These are phyloP conservation scores for Nepenthes mirabilis DNA, from an alignment of 148 eudicot species.

Conservation along the genomic window DNA sequence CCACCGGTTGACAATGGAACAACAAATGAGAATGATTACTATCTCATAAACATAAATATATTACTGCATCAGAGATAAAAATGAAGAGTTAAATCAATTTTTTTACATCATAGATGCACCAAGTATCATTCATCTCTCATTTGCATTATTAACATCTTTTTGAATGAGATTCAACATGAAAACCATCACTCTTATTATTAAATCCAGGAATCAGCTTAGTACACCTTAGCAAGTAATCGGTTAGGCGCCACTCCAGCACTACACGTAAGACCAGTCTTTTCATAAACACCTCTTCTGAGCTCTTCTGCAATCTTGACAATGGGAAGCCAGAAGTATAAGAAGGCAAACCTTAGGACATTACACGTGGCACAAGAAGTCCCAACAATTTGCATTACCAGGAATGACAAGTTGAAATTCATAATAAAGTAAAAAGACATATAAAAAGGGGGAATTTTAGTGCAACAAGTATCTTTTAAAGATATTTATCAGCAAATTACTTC, in stretches of 20 bases:
- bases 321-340: constrained; percentile 4
- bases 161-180: not conserved
- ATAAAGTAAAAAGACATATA: not conserved
- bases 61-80: too few species aligned
- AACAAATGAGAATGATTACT: too few species aligned
- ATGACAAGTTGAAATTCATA: not conserved
- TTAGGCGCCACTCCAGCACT: constrained; percentile 97
- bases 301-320: constrained; percentile 75
- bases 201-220: not conserved
- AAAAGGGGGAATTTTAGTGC: not conserved
- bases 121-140: not conserved
- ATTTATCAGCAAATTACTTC: constrained; percentile 35
- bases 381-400: not conserved
- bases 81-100: too few species aligned
- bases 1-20: too few species aligned
- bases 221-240: constrained; percentile 91
- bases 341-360: constrained; percentile 1
- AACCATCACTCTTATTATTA: not conserved
- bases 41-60: too few species aligned
- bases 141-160: not conserved
- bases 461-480: constrained; percentile 1
- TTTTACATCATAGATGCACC: too few species aligned
- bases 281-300: constrained; percentile 56
- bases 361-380: not conserved
- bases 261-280: constrained; percentile 91